Percentiles rank a stretch among this genome's conserved stretches.
Conservation (phyloP, 768 basidiomycete genomes). For the Termitomyces sp. region DNA sequence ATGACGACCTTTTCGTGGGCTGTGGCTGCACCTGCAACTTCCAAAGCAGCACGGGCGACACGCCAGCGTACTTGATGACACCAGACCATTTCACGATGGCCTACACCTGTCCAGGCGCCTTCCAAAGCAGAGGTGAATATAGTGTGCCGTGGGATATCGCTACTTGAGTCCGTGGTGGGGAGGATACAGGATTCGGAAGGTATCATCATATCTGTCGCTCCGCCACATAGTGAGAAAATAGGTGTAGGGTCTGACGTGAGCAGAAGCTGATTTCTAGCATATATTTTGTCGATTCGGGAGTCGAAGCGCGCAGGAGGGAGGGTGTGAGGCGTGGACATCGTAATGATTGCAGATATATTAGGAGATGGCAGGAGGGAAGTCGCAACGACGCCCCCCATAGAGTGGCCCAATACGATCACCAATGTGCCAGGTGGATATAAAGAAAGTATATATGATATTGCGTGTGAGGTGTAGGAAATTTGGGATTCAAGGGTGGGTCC, state of each 20-base stretch:
- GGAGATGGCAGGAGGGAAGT: conserved; percentile 66
- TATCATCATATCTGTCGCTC: conserved; percentile 87
- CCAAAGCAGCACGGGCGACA: conserved; percentile 74
- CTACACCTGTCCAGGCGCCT: conserved; percentile 93
- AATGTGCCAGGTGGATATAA: conserved; percentile 58
- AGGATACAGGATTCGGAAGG: conserved; percentile 86
- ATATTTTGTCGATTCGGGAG: conserved; percentile 70
- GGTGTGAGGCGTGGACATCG: conserved; percentile 93
- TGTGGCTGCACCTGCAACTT: conserved; percentile 38
- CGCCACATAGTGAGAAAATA: conserved; percentile 85
- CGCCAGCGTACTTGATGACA: conserved; percentile 95
- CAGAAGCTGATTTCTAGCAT: conserved; percentile 35
- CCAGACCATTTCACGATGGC: conserved; percentile 97
- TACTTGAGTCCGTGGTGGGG: conserved; percentile 18
- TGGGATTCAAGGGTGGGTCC: conserved; percentile 83
- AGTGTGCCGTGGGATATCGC: conserved; percentile 42
- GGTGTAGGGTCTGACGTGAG: conserved; percentile 49
- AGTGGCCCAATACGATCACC: conserved; percentile 85
- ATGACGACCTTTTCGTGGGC: conserved; percentile 24
- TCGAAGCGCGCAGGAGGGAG: conserved; percentile 90
- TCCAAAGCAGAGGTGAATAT: conserved; percentile 85
- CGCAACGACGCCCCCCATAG: conserved; percentile 96
- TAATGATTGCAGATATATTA: conserved; percentile 74
- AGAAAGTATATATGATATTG: conserved; percentile 74
- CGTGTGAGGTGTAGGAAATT: conserved; percentile 63